phyloP scores from a whole-genome alignment of 352 stramenopile genomes.

The Globisporangium echinulatum region DNA sequence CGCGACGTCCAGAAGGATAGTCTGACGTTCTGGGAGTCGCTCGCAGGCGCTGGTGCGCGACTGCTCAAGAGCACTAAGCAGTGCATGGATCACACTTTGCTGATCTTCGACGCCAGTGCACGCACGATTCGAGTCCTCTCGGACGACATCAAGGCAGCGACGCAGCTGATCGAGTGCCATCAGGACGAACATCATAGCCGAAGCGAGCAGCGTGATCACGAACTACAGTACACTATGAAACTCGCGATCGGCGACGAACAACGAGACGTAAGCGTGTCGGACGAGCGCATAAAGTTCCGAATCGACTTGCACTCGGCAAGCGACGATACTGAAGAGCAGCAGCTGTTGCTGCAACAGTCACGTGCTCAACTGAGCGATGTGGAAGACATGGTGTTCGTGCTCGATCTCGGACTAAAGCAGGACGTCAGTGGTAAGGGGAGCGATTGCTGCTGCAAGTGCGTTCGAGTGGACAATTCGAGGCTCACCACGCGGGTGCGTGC shows the following conservation, averaged over 20 bases:
- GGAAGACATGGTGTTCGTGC: conserved; percentile 19
- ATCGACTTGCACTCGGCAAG: conserved; percentile 24
- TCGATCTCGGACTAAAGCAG: conserved; percentile 27
- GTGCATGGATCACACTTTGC: conserved; percentile 9
- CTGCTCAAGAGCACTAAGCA: conserved; percentile 16
- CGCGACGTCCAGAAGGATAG: conserved; percentile 20
- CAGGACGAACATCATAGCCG: not conserved
- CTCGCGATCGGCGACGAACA: conserved; percentile 16
- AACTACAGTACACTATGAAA: conserved; percentile 31
- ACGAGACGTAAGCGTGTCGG: not conserved
- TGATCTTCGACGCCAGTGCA: conserved; percentile 6
- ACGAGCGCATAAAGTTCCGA: conserved; percentile 33
- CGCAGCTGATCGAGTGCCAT: conserved; percentile 5
- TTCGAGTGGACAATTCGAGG: not conserved
- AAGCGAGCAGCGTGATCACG: conserved; percentile 15
- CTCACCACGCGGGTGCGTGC: not conserved
- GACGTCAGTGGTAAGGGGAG: conserved; percentile 21
- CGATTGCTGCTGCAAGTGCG: not conserved
- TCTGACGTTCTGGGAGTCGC: conserved; percentile 26
- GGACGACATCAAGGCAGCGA: conserved; percentile 4
- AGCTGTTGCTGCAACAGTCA: not conserved
- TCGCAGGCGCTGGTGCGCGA: conserved; percentile 14
- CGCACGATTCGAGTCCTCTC: conserved; percentile 9
- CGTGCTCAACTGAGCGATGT: conserved; percentile 3
- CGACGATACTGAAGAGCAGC: conserved; percentile 1